phyloP scores from a whole-genome alignment of 495 filamentous ascomycete species.

The Aspergillus haitiensis region DNA sequence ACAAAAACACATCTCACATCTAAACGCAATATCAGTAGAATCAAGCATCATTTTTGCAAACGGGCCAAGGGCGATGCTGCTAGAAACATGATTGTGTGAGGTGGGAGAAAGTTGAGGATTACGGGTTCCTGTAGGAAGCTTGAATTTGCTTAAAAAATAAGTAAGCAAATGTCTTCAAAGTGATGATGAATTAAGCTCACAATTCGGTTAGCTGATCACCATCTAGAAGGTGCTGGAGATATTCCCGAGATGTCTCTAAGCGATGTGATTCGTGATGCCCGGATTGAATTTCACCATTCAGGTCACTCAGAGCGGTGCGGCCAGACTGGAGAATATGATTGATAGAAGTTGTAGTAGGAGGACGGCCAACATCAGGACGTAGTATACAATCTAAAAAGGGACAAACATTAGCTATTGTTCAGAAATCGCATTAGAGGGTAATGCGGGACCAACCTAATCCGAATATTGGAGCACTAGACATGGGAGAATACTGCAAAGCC shows the following conservation, averaged over 20 bases:
- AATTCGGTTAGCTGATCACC: constrained; percentile 69
- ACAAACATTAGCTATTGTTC: constrained; percentile 26
- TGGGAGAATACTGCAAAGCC: constrained; percentile 86
- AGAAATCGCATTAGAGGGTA: constrained; percentile 19
- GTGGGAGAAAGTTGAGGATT: constrained; percentile 24
- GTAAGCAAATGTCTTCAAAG: constrained; percentile 22
- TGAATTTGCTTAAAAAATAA: constrained; percentile 64
- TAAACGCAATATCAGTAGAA: constrained; percentile 53
- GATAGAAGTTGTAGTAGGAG: constrained; percentile 45
- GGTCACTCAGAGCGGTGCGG: constrained; percentile 42
- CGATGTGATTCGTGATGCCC: constrained; percentile 42
- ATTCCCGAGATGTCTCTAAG: constrained; percentile 53
- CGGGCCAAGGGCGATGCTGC: constrained; percentile 44
- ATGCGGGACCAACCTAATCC: constrained; percentile 60
- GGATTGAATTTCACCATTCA: constrained; percentile 42
- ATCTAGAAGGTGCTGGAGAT: constrained; percentile 69
- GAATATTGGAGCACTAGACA: constrained; percentile 87
- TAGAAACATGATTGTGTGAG: constrained; percentile 24
- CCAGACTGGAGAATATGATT: constrained; percentile 48
- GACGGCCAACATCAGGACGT: constrained; percentile 44
- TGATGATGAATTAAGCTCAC: constrained; percentile 48
- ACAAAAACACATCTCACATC: constrained; percentile 43
- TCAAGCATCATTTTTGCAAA: constrained; percentile 62
- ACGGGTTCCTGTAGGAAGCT: constrained; percentile 42
- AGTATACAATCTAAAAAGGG: constrained; percentile 38